phyloP scores from a whole-genome alignment of 2,329 filamentous ascomycete species.

The Aschersonia sp. region DNA sequence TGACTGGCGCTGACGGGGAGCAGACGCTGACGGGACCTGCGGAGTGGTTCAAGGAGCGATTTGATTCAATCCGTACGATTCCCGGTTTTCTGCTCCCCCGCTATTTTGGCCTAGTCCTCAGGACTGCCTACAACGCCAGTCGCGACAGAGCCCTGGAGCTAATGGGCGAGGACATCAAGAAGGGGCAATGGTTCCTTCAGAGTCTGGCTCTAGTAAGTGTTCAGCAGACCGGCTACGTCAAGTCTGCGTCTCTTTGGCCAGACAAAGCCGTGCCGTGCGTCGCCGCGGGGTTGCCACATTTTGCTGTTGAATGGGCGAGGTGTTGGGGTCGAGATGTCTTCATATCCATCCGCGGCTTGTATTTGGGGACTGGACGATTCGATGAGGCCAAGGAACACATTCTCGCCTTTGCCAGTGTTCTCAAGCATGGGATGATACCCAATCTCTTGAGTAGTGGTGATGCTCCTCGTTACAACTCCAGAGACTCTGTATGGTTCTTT shows the following conservation, averaged over 20 bases:
- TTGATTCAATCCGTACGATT: slow-evolving; percentile 70
- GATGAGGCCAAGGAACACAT: slow-evolving; percentile 89
- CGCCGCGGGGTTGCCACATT: slow-evolving; percentile 87
- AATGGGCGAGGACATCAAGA: slow-evolving; percentile 61
- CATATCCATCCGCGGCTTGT: slow-evolving; percentile 86
- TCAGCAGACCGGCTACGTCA: slow-evolving; percentile 78
- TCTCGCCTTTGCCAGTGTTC: slow-evolving; percentile 80
- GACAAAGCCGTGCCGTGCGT: slow-evolving; percentile 71
- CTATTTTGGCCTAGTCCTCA: slow-evolving; percentile 82
- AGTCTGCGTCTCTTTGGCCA: slow-evolving; percentile 83
- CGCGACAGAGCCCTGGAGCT: slow-evolving; percentile 65
- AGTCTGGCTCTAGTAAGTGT: slow-evolving; percentile 81
- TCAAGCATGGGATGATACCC: slow-evolving; percentile 98
- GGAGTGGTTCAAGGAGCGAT: slow-evolving; percentile 69
- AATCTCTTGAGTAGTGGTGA: slow-evolving; percentile 81
- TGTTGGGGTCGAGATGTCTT: slow-evolving; percentile 98
- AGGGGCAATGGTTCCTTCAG: slow-evolving; percentile 80
- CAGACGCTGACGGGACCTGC: slow-evolving; percentile 49
- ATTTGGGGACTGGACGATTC: slow-evolving; percentile 77
- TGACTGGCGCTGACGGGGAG: slow-evolving; percentile 49
- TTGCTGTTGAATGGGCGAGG: slow-evolving; percentile 82
- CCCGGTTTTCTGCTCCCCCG: slow-evolving; percentile 83
- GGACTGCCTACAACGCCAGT: slow-evolving; percentile 75
- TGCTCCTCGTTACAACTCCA: slow-evolving; percentile 81
- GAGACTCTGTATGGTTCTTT: slow-evolving; percentile 97